Percentiles rank a stretch among this genome's conserved stretches.
Conservation (phyloP, 1,284 basidiomycete species). For the Tylopilus orsonianus region DNA sequence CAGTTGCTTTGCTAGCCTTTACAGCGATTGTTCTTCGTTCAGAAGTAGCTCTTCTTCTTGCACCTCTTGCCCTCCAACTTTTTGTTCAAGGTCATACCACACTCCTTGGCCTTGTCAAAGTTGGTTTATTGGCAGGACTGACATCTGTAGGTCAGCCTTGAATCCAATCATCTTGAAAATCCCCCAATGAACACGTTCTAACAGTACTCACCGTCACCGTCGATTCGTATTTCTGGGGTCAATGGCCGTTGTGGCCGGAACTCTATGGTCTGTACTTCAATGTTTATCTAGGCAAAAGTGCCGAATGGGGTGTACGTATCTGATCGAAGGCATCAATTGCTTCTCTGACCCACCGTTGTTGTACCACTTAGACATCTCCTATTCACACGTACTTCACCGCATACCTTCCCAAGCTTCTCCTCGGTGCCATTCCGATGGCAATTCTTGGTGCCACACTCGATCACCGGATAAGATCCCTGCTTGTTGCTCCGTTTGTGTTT, state of each 20-base stretch:
- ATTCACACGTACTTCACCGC: conserved; percentile 68
- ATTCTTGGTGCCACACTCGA: conserved; percentile 52
- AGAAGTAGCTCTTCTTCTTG: conserved; percentile 74
- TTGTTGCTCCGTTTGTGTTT: conserved; percentile 57
- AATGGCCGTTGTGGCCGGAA: conserved; percentile 84
- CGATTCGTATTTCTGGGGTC: conserved; percentile 88
- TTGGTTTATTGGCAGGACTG: conserved; percentile 56
- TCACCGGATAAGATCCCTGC: conserved; percentile 46
- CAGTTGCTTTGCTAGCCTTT: conserved; percentile 60
- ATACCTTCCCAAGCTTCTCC: conserved; percentile 78
- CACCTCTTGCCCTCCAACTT: conserved; percentile 59
- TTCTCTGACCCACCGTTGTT: conserved; percentile 4
- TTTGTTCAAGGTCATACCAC: conserved; percentile 46
- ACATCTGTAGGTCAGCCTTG: conserved; percentile 55
- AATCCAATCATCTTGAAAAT: background rate
- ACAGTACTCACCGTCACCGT: conserved; percentile 65
- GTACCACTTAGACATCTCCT: conserved; percentile 65
- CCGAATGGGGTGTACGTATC: conserved; percentile 86
- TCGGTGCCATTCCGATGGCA: conserved; percentile 65
- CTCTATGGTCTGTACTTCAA: conserved; percentile 83
- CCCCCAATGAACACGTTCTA: background rate
- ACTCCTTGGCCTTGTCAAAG: conserved; percentile 46
- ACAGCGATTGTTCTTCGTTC: conserved; percentile 77
- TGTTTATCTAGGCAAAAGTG: conserved; percentile 80
- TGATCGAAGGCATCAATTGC: conserved; percentile 1